Evolutionary conservation across 345 rosid species (phyloP), one percentile per base, ranked within the genome.

Genomic region (Eucalyptus pauciflora): DNA sequence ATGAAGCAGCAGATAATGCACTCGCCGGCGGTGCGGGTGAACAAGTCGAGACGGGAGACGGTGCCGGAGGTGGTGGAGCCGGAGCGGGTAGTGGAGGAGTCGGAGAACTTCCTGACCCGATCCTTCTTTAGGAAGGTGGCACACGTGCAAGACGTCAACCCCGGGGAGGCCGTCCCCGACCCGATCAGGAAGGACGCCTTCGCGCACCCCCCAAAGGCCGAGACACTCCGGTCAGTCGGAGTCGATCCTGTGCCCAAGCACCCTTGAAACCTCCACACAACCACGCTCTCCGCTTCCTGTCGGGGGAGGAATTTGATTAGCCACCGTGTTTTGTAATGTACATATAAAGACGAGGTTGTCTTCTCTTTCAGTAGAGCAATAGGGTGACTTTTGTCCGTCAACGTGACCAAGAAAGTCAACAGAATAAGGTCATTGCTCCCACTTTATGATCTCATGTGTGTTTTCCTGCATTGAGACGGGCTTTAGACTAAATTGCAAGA

Each of bases 81-180:
- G 0, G 99, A 97, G 6, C 90, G 62, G 80, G 96, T 97, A n/a
- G 80, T 91, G 69, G 89, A 94, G 14, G 98, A 96, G 88, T 92
- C 97, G 8, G 93, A 91, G 2, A 89, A 88, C 89, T 93, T 95
- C 2, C 13, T 91, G 3, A 92, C 91, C 69, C 93, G 90, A 86
- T 95, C 98, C 3, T 92, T 96, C 86, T 96, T 96, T 86, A 92
- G 98, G 93, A 97, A 94, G 86, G 86, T 95, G 25, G 98, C 98
- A 1, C 98, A 94, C 49, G 87, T 96, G 51, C 96, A 92, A 86
- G 88, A 87, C 24, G 14, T 67, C 17, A 31, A 86, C 25, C 51
- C 88, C 22, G 91, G 91, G 9, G 90, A 89, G 86, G 10, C 88
- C 4, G 37, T 89, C 18, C 79, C 87, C 2, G 48, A 56, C 89